Evolutionary conservation across 1,284 basidiomycete genomes (phyloP).

Genomic region (Mixia osmundae): DNA sequence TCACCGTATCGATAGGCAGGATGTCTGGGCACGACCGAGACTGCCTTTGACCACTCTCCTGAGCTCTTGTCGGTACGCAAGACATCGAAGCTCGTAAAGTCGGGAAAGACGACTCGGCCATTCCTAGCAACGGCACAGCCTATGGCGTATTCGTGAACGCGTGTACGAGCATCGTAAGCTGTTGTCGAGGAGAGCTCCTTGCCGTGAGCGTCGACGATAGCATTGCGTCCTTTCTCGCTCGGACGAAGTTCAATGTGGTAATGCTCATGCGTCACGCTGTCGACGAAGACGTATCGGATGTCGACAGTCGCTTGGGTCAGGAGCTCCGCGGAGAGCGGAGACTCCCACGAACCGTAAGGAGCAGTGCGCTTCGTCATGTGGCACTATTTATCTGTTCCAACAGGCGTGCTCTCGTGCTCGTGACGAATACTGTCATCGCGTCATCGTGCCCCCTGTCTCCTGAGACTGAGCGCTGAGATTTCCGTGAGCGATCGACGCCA

Average conservation of each 20-base stretch:
- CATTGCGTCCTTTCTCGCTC: conserved; percentile 35
- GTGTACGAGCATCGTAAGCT: conserved; percentile 35
- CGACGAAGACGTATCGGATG: conserved; percentile 32
- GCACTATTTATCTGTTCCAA: too few relatives aligned
- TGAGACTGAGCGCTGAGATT: too few relatives aligned
- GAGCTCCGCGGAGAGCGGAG: conserved; percentile 32
- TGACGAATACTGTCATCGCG: too few relatives aligned
- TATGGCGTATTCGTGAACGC: conserved; percentile 31
- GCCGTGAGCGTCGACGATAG: conserved; percentile 31
- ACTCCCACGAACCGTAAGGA: conserved; percentile 38
- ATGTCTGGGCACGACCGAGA: conserved; percentile 38
- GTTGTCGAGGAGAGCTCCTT: conserved; percentile 12
- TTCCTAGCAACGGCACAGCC: conserved; percentile 31
- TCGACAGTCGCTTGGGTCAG: conserved; percentile 24
- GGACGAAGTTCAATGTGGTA: conserved; percentile 41
- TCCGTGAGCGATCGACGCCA: too few relatives aligned
- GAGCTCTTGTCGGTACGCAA: conserved; percentile 26
- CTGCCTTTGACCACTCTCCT: conserved; percentile 23
- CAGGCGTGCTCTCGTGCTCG: too few relatives aligned
- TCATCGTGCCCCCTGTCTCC: too few relatives aligned
- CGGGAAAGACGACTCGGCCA: conserved; percentile 34
- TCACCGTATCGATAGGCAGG: conserved; percentile 35
- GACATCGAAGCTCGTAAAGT: conserved; percentile 30
- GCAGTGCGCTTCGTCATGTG: conserved; percentile 17
- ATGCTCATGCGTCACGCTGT: conserved; percentile 29